Evolutionary conservation across 108 stramenopile species (phyloP).

Genomic region (Skeletonema menzelii): DNA sequence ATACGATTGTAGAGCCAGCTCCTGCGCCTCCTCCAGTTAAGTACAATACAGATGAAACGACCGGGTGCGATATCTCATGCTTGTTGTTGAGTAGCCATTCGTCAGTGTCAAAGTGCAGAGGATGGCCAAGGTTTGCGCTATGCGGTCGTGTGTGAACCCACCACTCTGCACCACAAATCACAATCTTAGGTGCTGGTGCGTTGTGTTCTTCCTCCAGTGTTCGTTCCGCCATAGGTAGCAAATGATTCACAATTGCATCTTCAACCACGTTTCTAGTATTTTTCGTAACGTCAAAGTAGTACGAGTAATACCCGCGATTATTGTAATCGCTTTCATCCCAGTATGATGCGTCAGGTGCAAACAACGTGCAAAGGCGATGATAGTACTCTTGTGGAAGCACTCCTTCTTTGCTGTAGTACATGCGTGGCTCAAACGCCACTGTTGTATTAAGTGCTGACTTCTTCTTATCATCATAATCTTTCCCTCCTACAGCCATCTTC

Average conservation of each 20-base stretch:
- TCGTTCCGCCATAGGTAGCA: slow-evolving; percentile 66
- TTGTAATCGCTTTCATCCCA: slow-evolving; percentile 81
- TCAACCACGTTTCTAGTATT: slow-evolving; percentile 61
- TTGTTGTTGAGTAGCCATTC: slow-evolving; percentile 69
- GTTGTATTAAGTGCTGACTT: neutral
- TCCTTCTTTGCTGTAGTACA: slow-evolving; percentile 8
- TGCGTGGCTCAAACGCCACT: slow-evolving; percentile 12
- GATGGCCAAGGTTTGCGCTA: slow-evolving; percentile 84
- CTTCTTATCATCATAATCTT: neutral
- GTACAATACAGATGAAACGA: slow-evolving; percentile 77
- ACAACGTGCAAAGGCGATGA: slow-evolving; percentile 53
- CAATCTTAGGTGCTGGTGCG: slow-evolving; percentile 31
- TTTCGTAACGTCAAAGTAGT: slow-evolving; percentile 56
- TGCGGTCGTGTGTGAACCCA: slow-evolving; percentile 84
- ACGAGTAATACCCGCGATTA: slow-evolving; percentile 80
- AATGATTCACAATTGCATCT: slow-evolving; percentile 67
- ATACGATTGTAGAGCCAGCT: slow-evolving; percentile 79
- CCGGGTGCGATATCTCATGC: slow-evolving; percentile 75
- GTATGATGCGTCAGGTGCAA: slow-evolving; percentile 66
- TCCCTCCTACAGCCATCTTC: slow-evolving; percentile 18
- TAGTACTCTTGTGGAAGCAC: slow-evolving; percentile 66
- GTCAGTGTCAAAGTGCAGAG: slow-evolving; percentile 90
- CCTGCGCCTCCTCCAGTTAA: slow-evolving; percentile 62
- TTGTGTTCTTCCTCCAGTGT: slow-evolving; percentile 31
- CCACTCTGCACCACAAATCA: slow-evolving; percentile 84